Percentiles rank a stretch among this genome's conserved stretches.
phyloP scores from a whole-genome alignment of 2,329 filamentous ascomycete genomes.

The Aspergillus aculeatinus region DNA sequence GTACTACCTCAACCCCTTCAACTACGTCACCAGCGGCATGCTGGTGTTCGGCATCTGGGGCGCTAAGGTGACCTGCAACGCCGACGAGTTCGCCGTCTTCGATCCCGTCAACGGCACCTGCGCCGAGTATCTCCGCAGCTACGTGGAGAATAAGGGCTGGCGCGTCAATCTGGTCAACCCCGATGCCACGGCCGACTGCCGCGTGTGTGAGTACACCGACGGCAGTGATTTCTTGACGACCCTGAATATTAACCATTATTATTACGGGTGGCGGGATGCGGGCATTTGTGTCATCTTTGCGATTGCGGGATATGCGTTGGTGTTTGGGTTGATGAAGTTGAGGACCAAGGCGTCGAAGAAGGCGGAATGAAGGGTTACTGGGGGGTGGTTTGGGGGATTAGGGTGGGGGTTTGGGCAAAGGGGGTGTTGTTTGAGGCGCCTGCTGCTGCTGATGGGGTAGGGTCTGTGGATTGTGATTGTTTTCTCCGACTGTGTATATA shows the following conservation, averaged over 20 bases:
- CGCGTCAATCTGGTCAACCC: conserved; percentile 60
- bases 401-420: too few relatives aligned
- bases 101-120: conserved; percentile 52
- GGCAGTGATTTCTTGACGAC: conserved; percentile 61
- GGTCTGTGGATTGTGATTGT: too few relatives aligned
- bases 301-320: conserved; percentile 54
- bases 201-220: conserved; percentile 59
- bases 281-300: conserved; percentile 60
- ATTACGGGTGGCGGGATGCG: conserved; percentile 66
- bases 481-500: too few relatives aligned
- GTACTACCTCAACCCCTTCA: conserved; percentile 62
- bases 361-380: conserved; percentile 13
- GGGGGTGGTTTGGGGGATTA: too few relatives aligned
- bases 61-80: conserved; percentile 47
- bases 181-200: conserved; percentile 55
- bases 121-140: conserved; percentile 56
- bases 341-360: conserved; percentile 40
- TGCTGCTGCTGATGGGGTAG: too few relatives aligned
- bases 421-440: too few relatives aligned
- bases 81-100: conserved; percentile 51
- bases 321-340: conserved; percentile 44
- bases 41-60: conserved; percentile 55
- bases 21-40: conserved; percentile 60
- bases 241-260: conserved; percentile 61
- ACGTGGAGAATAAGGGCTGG: conserved; percentile 48